These are phyloP conservation scores for Lachnellula suecica DNA, from an alignment of 2,329 filamentous ascomycete genomes.

Conservation along the genomic window DNA sequence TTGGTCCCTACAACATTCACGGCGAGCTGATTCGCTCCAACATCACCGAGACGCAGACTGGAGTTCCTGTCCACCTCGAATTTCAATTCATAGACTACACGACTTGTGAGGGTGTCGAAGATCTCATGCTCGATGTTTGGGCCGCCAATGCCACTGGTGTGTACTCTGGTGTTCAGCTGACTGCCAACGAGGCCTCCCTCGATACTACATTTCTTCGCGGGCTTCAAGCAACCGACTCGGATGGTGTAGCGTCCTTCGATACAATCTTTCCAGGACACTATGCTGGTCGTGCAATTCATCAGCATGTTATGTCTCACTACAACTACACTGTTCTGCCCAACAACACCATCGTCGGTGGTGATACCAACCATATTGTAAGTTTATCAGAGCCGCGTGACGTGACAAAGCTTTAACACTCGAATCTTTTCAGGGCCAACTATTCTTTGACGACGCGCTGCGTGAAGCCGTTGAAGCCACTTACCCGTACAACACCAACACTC, in stretches of 20 bases:
- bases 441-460: slow-evolving; percentile 61
- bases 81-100: slow-evolving; percentile 45
- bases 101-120: slow-evolving; percentile 15
- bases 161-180: slow-evolving; percentile 45
- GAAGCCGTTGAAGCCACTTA: slow-evolving; percentile 45
- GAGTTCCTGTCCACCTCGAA: slow-evolving; percentile 47
- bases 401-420: background rate
- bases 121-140: slow-evolving; percentile 53
- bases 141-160: slow-evolving; percentile 38
- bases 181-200: slow-evolving; percentile 39
- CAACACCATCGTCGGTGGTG: background rate
- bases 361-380: background rate
- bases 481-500: slow-evolving; percentile 48
- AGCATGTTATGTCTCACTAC: slow-evolving; percentile 34
- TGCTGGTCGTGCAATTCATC: slow-evolving; percentile 43
- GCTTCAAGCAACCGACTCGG: slow-evolving; percentile 38
- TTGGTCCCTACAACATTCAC: slow-evolving; percentile 51
- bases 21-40: slow-evolving; percentile 50
- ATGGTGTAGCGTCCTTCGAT: slow-evolving; percentile 42
- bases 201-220: slow-evolving; percentile 40
- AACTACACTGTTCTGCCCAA: slow-evolving; percentile 1
- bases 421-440: slow-evolving; percentile 58
- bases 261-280: slow-evolving; percentile 44
- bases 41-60: slow-evolving; percentile 44
- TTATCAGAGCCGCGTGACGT: background rate